These are phyloP conservation scores for Penstemon barbatus DNA, from an alignment of 257 asterid genomes.

Conservation along the genomic window DNA sequence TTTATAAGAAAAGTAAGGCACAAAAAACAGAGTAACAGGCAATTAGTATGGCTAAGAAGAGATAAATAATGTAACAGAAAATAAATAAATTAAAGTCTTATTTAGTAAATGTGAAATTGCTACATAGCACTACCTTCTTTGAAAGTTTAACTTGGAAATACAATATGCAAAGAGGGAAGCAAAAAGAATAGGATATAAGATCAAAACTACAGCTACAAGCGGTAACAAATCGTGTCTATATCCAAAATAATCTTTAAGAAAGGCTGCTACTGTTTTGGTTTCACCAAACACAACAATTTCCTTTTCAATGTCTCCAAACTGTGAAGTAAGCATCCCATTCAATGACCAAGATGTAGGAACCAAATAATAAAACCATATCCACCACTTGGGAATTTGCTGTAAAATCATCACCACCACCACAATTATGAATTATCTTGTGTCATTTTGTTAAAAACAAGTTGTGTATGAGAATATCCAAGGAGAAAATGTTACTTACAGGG, in stretches of 20 bases:
- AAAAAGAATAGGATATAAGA: slow-evolving; percentile 41
- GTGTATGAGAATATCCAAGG: too few species aligned
- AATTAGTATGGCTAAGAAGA: too few species aligned
- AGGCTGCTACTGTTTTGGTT: slow-evolving; percentile 36
- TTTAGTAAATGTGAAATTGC: neutral
- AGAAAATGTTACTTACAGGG: slow-evolving; percentile 35
- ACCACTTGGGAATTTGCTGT: slow-evolving; percentile 64
- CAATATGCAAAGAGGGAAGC: slow-evolving; percentile 40
- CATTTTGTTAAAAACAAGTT: too few species aligned
- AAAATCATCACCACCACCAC: neutral
- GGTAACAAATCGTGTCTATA: slow-evolving; percentile 43
- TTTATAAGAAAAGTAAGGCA: too few species aligned
- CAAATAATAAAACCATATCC: slow-evolving; percentile 55
- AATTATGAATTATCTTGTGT: neutral
- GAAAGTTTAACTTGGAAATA: slow-evolving; percentile 44
- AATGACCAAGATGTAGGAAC: slow-evolving; percentile 54
- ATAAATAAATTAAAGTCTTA: too few species aligned
- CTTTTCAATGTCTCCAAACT: slow-evolving; percentile 43
- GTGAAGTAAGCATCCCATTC: slow-evolving; percentile 52
- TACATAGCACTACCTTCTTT: slow-evolving; percentile 34
- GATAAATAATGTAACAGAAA: too few species aligned
- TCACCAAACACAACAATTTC: slow-evolving; percentile 40
- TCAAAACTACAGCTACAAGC: slow-evolving; percentile 43
- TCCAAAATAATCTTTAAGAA: slow-evolving; percentile 48
- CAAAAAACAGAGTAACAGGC: too few species aligned